A percentile compares a stretch with the other conserved stretches of the same genome.
phyloP scores from a whole-genome alignment of 2,329 filamentous ascomycete species.

The Erysiphe pulchra region DNA sequence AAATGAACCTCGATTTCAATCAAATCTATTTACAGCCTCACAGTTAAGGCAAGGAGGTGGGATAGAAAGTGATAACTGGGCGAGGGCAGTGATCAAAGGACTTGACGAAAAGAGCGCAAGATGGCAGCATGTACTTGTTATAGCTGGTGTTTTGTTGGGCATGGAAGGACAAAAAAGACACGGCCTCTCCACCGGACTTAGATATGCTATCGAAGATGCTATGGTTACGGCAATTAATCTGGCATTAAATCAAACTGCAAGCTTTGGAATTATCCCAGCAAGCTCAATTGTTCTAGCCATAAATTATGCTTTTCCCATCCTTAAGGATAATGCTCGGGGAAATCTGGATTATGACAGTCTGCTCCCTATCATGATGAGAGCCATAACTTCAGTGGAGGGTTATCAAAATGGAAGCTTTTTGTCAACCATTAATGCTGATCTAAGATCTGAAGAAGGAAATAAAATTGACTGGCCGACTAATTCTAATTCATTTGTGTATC shows the following conservation, averaged over 20 bases:
- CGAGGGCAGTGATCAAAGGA: slow-evolving; percentile 16
- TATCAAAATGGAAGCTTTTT: slow-evolving; percentile 39
- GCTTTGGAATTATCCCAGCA: slow-evolving; percentile 22
- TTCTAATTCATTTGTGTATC: slow-evolving; percentile 29
- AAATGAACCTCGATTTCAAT: slow-evolving; percentile 14
- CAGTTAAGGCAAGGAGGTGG: slow-evolving; percentile 19
- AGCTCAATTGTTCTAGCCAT: slow-evolving; percentile 30
- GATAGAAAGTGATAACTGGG: slow-evolving; percentile 19
- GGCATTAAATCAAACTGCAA: slow-evolving; percentile 25
- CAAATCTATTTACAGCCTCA: slow-evolving; percentile 4
- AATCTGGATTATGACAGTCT: slow-evolving; percentile 31
- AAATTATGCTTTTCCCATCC: slow-evolving; percentile 34
- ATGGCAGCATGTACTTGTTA: slow-evolving; percentile 40
- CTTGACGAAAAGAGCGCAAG: slow-evolving; percentile 30
- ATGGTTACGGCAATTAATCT: slow-evolving; percentile 35
- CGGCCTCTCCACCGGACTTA: slow-evolving; percentile 25
- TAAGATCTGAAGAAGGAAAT: slow-evolving; percentile 21
- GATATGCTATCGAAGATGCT: slow-evolving; percentile 30
- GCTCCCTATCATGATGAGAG: slow-evolving; percentile 28
- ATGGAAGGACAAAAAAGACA: slow-evolving; percentile 30
- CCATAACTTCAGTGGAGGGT: slow-evolving; percentile 32
- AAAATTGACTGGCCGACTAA: slow-evolving; percentile 32
- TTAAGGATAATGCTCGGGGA: slow-evolving; percentile 25
- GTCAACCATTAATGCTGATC: slow-evolving; percentile 33
- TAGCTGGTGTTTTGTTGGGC: slow-evolving; percentile 34